Evolutionary conservation across 1,284 basidiomycete genomes (phyloP).

Genomic region (Inonotus obliquus): DNA sequence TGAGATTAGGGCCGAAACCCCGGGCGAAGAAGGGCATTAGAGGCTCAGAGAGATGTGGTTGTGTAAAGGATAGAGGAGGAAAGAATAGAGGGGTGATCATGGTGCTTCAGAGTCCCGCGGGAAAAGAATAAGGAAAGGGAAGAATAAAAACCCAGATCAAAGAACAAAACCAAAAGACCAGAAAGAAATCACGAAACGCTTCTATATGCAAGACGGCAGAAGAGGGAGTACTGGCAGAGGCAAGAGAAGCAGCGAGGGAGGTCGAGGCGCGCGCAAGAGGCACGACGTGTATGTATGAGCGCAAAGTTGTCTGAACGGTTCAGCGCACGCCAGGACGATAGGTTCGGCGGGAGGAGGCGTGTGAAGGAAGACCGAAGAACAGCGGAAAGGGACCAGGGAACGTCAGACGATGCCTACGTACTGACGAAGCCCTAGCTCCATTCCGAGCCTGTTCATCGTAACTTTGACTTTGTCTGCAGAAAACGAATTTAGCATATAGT

Average conservation of each 20-base stretch:
- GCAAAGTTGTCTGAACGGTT: too few relatives aligned
- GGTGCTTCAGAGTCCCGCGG: neutral
- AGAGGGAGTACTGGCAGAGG: neutral
- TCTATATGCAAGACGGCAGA: neutral
- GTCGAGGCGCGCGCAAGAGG: too few relatives aligned
- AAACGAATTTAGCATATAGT: neutral
- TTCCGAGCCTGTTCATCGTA: neutral
- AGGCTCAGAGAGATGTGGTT: too few relatives aligned
- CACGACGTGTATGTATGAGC: too few relatives aligned
- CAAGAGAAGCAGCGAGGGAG: neutral
- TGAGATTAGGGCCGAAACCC: too few relatives aligned
- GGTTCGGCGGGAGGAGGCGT: too few relatives aligned
- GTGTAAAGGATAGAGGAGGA: too few relatives aligned
- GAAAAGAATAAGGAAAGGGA: neutral
- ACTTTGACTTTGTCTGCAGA: slow-evolving; percentile 6
- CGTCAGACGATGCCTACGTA: neutral
- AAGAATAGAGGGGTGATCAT: neutral
- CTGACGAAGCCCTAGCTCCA: neutral
- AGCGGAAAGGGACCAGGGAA: neutral
- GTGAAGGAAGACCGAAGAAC: neutral
- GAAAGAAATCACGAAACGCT: neutral
- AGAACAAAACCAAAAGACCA: neutral
- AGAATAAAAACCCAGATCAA: neutral
- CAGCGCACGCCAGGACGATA: neutral
- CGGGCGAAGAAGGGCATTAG: too few relatives aligned